Evolutionary conservation across 1,284 basidiomycete genomes (phyloP).

Genomic region (Cutaneotrichosporon cavernicola): DNA sequence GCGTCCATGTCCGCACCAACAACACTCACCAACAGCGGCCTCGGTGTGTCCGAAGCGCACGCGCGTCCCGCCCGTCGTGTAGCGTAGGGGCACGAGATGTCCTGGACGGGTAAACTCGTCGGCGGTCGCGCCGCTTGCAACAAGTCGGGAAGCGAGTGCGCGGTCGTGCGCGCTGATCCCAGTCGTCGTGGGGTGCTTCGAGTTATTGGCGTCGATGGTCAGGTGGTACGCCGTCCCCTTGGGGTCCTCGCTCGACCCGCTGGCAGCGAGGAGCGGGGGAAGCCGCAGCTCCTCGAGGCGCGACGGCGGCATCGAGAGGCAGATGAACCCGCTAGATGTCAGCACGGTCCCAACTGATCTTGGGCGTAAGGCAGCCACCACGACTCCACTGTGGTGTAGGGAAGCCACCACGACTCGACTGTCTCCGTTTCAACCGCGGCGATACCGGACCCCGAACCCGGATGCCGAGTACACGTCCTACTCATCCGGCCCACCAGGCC

Average conservation of each 20-base stretch:
- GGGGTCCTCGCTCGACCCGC: constrained; percentile 67
- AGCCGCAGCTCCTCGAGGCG: constrained; percentile 79
- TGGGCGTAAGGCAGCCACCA: too few relatives aligned
- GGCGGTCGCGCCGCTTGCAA: constrained; percentile 64
- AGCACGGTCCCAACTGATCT: not conserved
- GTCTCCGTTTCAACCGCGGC: too few relatives aligned
- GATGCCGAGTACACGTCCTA: not conserved
- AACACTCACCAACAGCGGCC: constrained; percentile 64
- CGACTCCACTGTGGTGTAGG: not conserved
- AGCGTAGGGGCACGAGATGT: constrained; percentile 90
- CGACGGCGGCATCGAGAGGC: constrained; percentile 75
- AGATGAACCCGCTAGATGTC: constrained; percentile 73
- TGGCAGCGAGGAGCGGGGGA: constrained; percentile 89
- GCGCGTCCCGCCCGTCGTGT: constrained; percentile 79
- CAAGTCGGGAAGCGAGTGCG: constrained; percentile 76
- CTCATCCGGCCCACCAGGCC: not conserved
- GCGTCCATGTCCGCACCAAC: not conserved
- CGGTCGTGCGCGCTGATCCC: constrained; percentile 97
- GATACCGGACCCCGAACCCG: not conserved
- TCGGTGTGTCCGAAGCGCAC: constrained; percentile 92
- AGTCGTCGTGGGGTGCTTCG: constrained; percentile 61
- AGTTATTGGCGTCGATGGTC: constrained; percentile 80
- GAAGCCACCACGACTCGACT: not conserved
- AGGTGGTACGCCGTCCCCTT: constrained; percentile 96
- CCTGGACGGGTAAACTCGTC: constrained; percentile 88